Evolutionary conservation across 1,284 basidiomycete species (phyloP).

Genomic region (Malassezia nana): DNA sequence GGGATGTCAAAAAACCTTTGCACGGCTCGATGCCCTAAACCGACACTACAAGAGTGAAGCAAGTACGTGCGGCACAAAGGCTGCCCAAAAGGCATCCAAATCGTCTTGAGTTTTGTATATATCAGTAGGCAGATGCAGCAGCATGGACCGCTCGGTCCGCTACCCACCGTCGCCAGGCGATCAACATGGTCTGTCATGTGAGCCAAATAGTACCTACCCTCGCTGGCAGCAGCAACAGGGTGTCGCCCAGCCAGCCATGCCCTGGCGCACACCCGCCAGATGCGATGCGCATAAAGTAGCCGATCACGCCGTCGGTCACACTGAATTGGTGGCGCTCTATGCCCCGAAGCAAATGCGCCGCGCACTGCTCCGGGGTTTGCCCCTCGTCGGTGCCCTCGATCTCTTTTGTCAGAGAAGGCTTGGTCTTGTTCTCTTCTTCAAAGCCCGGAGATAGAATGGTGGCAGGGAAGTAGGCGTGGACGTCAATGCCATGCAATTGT

Average conservation of each 20-base stretch:
- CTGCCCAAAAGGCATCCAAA: slow-evolving; percentile 18
- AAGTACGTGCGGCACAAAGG: slow-evolving; percentile 22
- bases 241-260: slow-evolving; percentile 27
- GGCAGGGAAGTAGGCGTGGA: slow-evolving; percentile 77
- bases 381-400: slow-evolving; percentile 71
- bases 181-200: slow-evolving; percentile 23
- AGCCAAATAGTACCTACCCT: not conserved
- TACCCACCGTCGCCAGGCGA: slow-evolving; percentile 33
- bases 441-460: slow-evolving; percentile 76
- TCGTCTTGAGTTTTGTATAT: not conserved
- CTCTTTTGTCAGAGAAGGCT: slow-evolving; percentile 67
- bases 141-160: slow-evolving; percentile 21
- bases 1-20: slow-evolving; percentile 88
- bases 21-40: slow-evolving; percentile 80
- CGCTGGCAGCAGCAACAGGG: slow-evolving; percentile 8
- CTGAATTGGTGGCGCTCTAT: slow-evolving; percentile 29
- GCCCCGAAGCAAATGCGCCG: slow-evolving; percentile 55
- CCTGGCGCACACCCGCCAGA: slow-evolving; percentile 33
- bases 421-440: slow-evolving; percentile 68
- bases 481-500: slow-evolving; percentile 64
- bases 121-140: slow-evolving; percentile 13
- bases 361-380: slow-evolving; percentile 60
- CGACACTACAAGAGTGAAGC: slow-evolving; percentile 45
- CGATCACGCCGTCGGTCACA: slow-evolving; percentile 40
- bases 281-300: slow-evolving; percentile 33